Evolutionary conservation across 78 protist genomes (phyloP).

Genomic region (Dictyostelium purpureum): DNA sequence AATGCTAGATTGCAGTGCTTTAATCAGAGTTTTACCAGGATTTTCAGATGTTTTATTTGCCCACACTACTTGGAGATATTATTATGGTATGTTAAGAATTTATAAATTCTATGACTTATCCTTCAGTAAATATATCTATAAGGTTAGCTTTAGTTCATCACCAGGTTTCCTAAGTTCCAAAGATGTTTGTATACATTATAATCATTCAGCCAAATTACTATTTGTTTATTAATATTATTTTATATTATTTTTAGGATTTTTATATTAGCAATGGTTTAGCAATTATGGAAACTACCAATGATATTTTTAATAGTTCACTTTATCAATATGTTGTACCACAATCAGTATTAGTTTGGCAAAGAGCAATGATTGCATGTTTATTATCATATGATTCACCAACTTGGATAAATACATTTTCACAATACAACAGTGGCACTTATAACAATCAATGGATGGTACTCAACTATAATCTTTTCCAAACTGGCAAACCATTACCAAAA

Average conservation of each 20-base stretch:
- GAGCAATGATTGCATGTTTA: conserved; percentile 80
- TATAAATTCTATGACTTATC: conserved; percentile 12
- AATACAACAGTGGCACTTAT: conserved; percentile 86
- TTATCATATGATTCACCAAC: conserved; percentile 43
- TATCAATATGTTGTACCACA: conserved; percentile 59
- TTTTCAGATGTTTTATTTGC: conserved; percentile 22
- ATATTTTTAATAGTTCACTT: conserved; percentile 53
- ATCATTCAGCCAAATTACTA: no score
- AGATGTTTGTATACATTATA: no score
- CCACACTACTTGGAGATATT: conserved; percentile 59
- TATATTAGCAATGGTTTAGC: conserved; percentile 27
- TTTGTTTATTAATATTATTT: no score
- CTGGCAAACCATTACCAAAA: conserved; percentile 58
- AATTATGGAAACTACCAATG: conserved; percentile 77
- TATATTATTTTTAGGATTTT: no score
- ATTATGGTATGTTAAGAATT: conserved; percentile 34
- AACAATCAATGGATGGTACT: conserved; percentile 89
- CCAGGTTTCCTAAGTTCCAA: conserved; percentile 34
- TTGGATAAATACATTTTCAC: conserved; percentile 73
- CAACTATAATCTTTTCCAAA: conserved; percentile 81
- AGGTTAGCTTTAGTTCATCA: neutral
- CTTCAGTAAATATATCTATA: neutral
- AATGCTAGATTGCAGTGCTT: conserved; percentile 25
- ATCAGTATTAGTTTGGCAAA: conserved; percentile 77
- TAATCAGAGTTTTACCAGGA: conserved; percentile 19